Conservation (phyloP, 2,329 filamentous ascomycete species). For the Teratosphaeria epicoccoides region DNA sequence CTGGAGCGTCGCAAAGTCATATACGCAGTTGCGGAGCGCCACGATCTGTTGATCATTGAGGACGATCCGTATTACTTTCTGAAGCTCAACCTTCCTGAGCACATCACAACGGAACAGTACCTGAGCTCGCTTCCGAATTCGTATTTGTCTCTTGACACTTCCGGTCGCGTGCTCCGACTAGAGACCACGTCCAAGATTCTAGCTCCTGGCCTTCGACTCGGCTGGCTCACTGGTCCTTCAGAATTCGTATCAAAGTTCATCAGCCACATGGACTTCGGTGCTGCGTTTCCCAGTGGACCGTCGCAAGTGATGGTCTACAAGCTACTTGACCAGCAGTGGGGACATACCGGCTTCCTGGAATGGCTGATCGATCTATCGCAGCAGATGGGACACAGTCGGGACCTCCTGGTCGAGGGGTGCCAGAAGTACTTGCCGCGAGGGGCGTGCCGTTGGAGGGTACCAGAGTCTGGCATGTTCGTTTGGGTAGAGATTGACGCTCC, state of each 20-base stretch:
- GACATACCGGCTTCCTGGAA: conserved; percentile 75
- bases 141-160: conserved; percentile 68
- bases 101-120: conserved; percentile 59
- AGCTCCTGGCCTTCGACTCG: conserved; percentile 76
- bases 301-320: conserved; percentile 78
- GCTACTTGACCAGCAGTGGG: conserved; percentile 87
- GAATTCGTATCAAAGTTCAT: conserved; percentile 76
- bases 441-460: conserved; percentile 68
- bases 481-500: conserved; percentile 63
- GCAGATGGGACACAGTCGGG: conserved; percentile 69
- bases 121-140: conserved; percentile 64
- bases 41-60: conserved; percentile 79
- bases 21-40: conserved; percentile 69
- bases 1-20: conserved; percentile 56
- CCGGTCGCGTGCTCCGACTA: conserved; percentile 78
- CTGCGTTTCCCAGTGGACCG: conserved; percentile 76
- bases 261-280: conserved; percentile 71
- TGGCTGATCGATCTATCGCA: conserved; percentile 77
- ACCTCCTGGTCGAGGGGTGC: conserved; percentile 69
- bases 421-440: conserved; percentile 64
- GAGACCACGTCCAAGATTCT: conserved; percentile 94
- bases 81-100: conserved; percentile 50
- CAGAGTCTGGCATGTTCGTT: conserved; percentile 87
- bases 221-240: conserved; percentile 82
- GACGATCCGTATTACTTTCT: conserved; percentile 94